Percentiles rank a stretch among this genome's conserved stretches.
phyloP scores from a whole-genome alignment of 257 asterid species.

The Nicotiana obtusifolia region DNA sequence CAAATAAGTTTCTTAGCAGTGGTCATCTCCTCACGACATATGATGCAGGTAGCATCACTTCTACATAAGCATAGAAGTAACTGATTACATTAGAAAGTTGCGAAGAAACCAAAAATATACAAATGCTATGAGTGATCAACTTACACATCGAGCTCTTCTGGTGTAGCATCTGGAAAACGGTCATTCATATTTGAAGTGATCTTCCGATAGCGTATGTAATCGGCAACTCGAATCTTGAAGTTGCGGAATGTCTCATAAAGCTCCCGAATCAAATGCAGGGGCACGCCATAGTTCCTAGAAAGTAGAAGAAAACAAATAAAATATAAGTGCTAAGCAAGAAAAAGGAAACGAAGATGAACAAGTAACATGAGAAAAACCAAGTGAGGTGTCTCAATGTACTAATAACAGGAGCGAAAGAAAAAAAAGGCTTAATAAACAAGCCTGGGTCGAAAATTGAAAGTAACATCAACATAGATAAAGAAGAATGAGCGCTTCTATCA shows the following conservation, averaged over 20 bases:
- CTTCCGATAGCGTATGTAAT: constrained; percentile 85
- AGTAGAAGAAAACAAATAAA: constrained; percentile 9
- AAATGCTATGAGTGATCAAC: constrained; percentile 17
- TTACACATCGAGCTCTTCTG: constrained; percentile 78
- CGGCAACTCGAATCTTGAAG: constrained; percentile 82
- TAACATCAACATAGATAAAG: not conserved
- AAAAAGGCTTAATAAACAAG: not conserved
- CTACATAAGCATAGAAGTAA: constrained; percentile 33
- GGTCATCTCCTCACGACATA: constrained; percentile 99
- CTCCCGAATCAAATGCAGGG: constrained; percentile 95
- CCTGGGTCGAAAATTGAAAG: not conserved
- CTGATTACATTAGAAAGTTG: constrained; percentile 3
- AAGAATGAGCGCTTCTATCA: not conserved
- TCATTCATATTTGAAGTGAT: constrained; percentile 92
- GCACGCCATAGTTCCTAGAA: constrained; percentile 85
- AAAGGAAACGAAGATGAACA: not conserved
- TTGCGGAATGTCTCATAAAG: constrained; percentile 94
- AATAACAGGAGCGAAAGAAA: not conserved
- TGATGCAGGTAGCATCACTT: constrained; percentile 85
- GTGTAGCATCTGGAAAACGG: constrained; percentile 95
- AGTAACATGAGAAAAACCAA: too few relatives aligned
- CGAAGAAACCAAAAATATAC: constrained; percentile 8
- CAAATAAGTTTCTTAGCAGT: constrained; percentile 84
- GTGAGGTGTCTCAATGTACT: not conserved
- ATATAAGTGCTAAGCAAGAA: not conserved